phyloP scores from a whole-genome alignment of 257 asterid genomes.

The Lycium barbarum region DNA sequence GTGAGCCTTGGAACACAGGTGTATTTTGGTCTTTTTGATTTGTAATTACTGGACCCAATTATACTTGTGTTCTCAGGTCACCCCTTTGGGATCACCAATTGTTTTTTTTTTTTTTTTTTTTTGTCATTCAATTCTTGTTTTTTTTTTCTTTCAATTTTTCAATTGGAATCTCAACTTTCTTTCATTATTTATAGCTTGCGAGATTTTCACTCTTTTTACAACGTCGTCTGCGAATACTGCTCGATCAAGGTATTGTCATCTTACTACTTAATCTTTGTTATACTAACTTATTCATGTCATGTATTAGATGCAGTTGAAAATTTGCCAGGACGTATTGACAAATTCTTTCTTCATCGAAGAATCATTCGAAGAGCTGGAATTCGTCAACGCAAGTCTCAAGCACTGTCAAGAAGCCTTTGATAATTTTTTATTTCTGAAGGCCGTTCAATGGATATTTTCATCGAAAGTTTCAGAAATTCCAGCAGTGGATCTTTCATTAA shows the following conservation, averaged over 20 bases:
- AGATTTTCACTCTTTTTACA: not conserved
- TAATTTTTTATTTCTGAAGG: not conserved
- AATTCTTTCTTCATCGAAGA: not conserved
- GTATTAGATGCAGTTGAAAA: no score
- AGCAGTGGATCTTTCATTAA: no score
- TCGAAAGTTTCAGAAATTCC: not conserved
- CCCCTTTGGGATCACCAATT: constrained; percentile 48
- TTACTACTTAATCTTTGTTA: no score
- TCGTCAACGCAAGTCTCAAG: not conserved
- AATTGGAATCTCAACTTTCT: not conserved
- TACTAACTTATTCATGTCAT: not conserved
- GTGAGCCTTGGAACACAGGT: constrained; percentile 58
- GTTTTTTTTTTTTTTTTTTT: not conserved
- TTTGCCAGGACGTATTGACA: no score
- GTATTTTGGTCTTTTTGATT: not conserved
- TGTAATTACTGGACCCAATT: not conserved
- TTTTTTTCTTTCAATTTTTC: no score
- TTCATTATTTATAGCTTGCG: no score
- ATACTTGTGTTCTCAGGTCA: constrained; percentile 69
- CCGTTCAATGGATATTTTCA: not conserved
- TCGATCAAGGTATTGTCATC: not conserved
- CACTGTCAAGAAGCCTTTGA: no score
- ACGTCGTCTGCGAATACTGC: not conserved
- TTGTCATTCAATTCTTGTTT: no score
- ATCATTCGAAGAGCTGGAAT: not conserved